Conservation (phyloP, 352 stramenopile species). For the Phytophthora pini region DNA sequence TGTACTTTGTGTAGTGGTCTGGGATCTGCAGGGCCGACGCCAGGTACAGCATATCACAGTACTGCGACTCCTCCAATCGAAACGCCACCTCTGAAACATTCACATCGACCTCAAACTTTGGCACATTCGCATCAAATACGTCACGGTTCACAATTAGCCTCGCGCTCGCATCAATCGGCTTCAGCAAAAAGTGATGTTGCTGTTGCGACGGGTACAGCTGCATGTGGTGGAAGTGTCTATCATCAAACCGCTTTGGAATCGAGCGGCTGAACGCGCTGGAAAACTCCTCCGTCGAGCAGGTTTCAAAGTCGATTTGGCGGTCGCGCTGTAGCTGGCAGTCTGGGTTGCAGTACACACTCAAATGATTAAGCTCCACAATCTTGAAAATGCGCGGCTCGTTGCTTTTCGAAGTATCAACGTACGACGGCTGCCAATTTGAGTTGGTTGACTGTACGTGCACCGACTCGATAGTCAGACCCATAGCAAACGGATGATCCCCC, state of each 20-base stretch:
- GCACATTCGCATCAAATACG: constrained; percentile 72
- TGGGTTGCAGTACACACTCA: constrained; percentile 88
- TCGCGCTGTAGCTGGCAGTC: constrained; percentile 74
- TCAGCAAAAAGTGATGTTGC: constrained; percentile 87
- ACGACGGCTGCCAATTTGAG: constrained; percentile 87
- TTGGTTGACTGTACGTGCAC: constrained; percentile 89
- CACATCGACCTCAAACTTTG: constrained; percentile 86
- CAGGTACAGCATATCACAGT: constrained; percentile 88
- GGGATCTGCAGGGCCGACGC: constrained; percentile 73
- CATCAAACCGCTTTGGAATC: constrained; percentile 88
- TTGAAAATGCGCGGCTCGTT: constrained; percentile 91
- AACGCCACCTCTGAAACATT: constrained; percentile 81
- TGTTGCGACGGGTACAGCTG: constrained; percentile 78
- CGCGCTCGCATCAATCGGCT: constrained; percentile 82
- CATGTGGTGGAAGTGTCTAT: constrained; percentile 62
- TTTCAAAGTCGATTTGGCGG: constrained; percentile 63
- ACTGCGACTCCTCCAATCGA: constrained; percentile 87
- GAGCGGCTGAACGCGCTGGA: constrained; percentile 74
- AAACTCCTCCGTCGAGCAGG: constrained; percentile 81
- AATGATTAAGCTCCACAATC: constrained; percentile 87
- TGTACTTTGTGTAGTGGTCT: constrained; percentile 79
- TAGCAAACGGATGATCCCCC: constrained; percentile 82
- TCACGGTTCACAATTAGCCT: constrained; percentile 87
- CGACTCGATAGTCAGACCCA: constrained; percentile 86
- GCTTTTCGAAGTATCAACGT: constrained; percentile 79